Conservation (phyloP, 768 basidiomycete species). For the Psilocybe sp. region DNA sequence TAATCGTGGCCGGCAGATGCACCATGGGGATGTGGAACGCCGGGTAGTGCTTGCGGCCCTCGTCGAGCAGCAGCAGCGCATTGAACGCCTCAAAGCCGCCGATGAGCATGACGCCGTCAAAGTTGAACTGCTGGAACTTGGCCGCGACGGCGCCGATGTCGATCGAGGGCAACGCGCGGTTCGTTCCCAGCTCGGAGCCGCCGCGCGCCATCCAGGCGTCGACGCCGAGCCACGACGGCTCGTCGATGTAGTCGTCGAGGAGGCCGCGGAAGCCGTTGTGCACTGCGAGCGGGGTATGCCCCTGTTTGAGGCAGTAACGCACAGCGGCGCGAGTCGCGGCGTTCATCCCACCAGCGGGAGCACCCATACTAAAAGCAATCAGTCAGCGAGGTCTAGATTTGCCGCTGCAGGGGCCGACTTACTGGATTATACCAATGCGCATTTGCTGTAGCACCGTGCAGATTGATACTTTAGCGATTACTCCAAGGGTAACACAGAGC, state of each 20-base stretch:
- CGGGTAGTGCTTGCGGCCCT: conserved; percentile 80
- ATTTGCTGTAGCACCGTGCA: conserved; percentile 49
- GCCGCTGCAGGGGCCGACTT: conserved; percentile 26
- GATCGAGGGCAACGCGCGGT: conserved; percentile 80
- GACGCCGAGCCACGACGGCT: conserved; percentile 93
- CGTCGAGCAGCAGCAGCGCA: conserved; percentile 73
- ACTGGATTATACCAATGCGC: conserved; percentile 84
- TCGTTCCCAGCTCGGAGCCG: conserved; percentile 97
- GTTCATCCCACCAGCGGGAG: conserved; percentile 98
- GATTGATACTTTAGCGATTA: conserved; percentile 9
- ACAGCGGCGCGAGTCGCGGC: conserved; percentile 94
- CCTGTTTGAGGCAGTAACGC: conserved; percentile 88
- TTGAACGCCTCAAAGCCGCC: conserved; percentile 97
- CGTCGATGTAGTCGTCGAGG: conserved; percentile 81
- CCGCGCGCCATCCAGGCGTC: conserved; percentile 96
- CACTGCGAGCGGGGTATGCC: conserved; percentile 89
- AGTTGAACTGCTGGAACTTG: conserved; percentile 81
- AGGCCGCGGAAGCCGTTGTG: conserved; percentile 97
- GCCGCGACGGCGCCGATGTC: conserved; percentile 89
- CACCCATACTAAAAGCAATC: conserved; percentile 67
- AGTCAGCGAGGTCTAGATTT: neutral
- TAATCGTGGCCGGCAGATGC: conserved; percentile 94
- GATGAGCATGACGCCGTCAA: conserved; percentile 83
- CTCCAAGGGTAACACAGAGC: neutral
- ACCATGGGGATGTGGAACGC: conserved; percentile 95